phyloP scores from a whole-genome alignment of 2,329 filamentous ascomycete genomes.

The Ophiostoma piceae region DNA sequence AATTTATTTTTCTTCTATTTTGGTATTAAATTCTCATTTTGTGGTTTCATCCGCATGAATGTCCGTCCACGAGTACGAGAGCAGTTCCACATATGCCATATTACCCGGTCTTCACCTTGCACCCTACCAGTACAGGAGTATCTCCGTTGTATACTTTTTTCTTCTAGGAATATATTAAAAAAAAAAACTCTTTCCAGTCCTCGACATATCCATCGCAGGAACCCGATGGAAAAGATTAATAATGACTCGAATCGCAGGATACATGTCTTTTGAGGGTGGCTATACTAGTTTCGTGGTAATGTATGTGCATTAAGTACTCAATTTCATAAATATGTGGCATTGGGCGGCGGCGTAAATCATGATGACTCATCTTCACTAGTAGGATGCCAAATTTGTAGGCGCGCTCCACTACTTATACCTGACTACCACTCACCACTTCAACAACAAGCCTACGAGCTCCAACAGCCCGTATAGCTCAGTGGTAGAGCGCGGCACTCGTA shows the following conservation, averaged over 20 bases:
- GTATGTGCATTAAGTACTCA: too few species aligned
- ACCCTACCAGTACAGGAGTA: neutral
- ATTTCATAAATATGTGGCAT: too few species aligned
- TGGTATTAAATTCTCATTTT: neutral
- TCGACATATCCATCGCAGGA: too few species aligned
- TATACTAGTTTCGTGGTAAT: too few species aligned
- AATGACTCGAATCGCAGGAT: too few species aligned
- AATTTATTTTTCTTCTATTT: neutral
- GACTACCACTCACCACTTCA: neutral
- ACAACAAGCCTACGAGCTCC: slow-evolving; percentile 13
- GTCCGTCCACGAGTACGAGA: neutral
- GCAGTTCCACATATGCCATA: neutral
- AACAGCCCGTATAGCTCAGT: slow-evolving; percentile 16
- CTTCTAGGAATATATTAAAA: too few species aligned
- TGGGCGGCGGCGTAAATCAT: neutral
- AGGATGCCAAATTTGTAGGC: neutral
- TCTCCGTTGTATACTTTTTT: neutral
- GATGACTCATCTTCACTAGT: neutral
- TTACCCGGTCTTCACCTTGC: neutral
- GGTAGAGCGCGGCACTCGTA: slow-evolving; percentile 18
- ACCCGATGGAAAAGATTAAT: too few species aligned
- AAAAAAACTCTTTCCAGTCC: too few species aligned
- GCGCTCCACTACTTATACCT: neutral
- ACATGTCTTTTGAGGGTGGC: too few species aligned
- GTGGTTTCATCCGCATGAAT: neutral